Percentiles rank a stretch among this genome's conserved stretches.
phyloP scores from a whole-genome alignment of 1,139 yeast genomes.

The Lipomyces yarrowii region DNA sequence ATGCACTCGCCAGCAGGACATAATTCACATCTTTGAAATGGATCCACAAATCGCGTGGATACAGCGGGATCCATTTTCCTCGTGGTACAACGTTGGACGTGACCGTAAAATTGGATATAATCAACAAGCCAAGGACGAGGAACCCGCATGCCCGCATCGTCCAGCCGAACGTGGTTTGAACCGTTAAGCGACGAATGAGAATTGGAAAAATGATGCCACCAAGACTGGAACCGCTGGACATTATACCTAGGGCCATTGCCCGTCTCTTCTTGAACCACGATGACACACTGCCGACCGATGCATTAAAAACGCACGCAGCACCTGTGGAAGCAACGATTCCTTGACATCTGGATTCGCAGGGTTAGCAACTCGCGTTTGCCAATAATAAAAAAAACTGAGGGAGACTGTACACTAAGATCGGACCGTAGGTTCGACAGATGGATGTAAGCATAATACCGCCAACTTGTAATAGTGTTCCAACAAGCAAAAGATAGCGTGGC shows the following conservation, averaged over 20 bases:
- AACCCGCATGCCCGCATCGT: slow-evolving; percentile 54
- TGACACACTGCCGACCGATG: slow-evolving; percentile 23
- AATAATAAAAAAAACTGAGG: neutral
- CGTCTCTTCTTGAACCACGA: slow-evolving; percentile 56
- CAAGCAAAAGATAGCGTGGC: slow-evolving; percentile 37
- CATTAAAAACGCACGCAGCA: slow-evolving; percentile 26
- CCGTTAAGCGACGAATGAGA: slow-evolving; percentile 44
- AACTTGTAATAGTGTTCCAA: slow-evolving; percentile 55
- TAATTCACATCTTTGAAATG: slow-evolving; percentile 44
- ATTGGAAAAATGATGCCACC: slow-evolving; percentile 64
- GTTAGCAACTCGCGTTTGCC: slow-evolving; percentile 4
- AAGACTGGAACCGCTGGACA: slow-evolving; percentile 61
- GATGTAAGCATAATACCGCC: slow-evolving; percentile 59
- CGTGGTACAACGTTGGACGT: slow-evolving; percentile 37
- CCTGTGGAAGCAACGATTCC: slow-evolving; percentile 26
- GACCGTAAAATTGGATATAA: slow-evolving; percentile 42
- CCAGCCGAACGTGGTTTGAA: slow-evolving; percentile 54
- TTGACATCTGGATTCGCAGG: slow-evolving; percentile 14
- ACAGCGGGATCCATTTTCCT: slow-evolving; percentile 35
- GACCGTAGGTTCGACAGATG: slow-evolving; percentile 46
- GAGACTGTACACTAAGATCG: slow-evolving; percentile 18
- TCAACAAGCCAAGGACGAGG: slow-evolving; percentile 46
- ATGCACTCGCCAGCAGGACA: slow-evolving; percentile 40
- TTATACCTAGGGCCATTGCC: slow-evolving; percentile 60
- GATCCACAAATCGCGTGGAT: slow-evolving; percentile 37